A percentile compares a stretch with the other conserved stretches of the same genome.
phyloP scores from a whole-genome alignment of 352 stramenopile genomes.

The Phytophthora pseudosyringae region DNA sequence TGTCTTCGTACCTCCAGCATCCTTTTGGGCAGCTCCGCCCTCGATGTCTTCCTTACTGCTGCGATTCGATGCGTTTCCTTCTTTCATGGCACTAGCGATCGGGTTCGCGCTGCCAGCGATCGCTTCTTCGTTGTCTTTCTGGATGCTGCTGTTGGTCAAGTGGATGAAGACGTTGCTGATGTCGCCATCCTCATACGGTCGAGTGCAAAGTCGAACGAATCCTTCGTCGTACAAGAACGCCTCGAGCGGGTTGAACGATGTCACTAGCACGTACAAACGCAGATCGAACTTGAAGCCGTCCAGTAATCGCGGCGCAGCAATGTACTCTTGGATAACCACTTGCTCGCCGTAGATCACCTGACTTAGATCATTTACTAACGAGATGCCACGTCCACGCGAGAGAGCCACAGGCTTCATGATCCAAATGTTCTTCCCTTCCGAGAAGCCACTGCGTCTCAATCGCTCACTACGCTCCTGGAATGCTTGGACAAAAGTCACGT shows the following conservation, averaged over 20 bases:
- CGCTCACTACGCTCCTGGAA: constrained; percentile 65
- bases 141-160: constrained; percentile 95
- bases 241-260: constrained; percentile 93
- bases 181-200: constrained; percentile 76
- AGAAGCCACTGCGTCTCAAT: constrained; percentile 16
- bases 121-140: constrained; percentile 83
- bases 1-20: constrained; percentile 85
- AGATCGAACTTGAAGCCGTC: constrained; percentile 94
- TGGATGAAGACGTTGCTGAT: constrained; percentile 91
- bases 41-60: constrained; percentile 30
- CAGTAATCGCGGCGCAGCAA: constrained; percentile 87
- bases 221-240: constrained; percentile 95
- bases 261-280: constrained; percentile 94
- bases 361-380: constrained; percentile 86
- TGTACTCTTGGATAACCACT: constrained; percentile 92
- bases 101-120: constrained; percentile 41
- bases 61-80: background rate
- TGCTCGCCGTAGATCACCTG: constrained; percentile 90
- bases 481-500: constrained; percentile 88
- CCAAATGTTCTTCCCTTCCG: constrained; percentile 86
- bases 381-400: constrained; percentile 93
- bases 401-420: constrained; percentile 95
- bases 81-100: constrained; percentile 22
- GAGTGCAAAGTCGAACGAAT: constrained; percentile 91
- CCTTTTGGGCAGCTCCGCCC: constrained; percentile 33